Conservation (phyloP, 305 asterid genomes). For the Fraxinus xanthoxyloides region DNA sequence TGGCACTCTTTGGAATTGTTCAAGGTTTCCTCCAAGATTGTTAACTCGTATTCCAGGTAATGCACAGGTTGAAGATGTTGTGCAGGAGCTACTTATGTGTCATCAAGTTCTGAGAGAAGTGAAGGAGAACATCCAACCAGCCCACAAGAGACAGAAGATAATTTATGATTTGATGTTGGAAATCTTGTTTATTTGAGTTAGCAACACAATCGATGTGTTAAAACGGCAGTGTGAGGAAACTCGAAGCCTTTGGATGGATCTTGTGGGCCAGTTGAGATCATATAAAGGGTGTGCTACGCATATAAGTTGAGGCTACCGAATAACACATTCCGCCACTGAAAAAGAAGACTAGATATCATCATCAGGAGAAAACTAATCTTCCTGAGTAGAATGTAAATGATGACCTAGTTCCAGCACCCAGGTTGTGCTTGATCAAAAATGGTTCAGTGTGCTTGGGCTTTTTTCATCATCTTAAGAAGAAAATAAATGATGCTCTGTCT, state of each 20-base stretch:
- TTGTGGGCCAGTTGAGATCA: background rate
- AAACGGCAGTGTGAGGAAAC: background rate
- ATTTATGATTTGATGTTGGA: background rate
- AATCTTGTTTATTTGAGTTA: background rate
- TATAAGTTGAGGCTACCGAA: background rate
- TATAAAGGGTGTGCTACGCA: background rate
- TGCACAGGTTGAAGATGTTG: background rate
- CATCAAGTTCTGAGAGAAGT: background rate
- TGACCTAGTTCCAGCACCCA: background rate
- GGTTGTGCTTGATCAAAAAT: background rate
- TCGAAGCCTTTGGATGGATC: background rate
- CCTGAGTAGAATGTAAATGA: background rate
- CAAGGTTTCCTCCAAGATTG: background rate
- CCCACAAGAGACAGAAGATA: background rate
- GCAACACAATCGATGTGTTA: background rate
- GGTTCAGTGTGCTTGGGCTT: background rate
- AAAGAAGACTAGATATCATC: background rate
- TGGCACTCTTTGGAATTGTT: background rate
- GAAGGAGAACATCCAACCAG: background rate
- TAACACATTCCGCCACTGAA: background rate
- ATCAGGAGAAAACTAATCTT: background rate
- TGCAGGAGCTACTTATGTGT: background rate
- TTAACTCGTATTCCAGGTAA: background rate
- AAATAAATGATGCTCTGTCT: background rate
- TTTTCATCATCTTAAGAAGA: background rate